Evolutionary conservation across 1,284 basidiomycete genomes (phyloP), one percentile per base, ranked within the genome.

Genomic region (Singerocomus inundabilis): DNA sequence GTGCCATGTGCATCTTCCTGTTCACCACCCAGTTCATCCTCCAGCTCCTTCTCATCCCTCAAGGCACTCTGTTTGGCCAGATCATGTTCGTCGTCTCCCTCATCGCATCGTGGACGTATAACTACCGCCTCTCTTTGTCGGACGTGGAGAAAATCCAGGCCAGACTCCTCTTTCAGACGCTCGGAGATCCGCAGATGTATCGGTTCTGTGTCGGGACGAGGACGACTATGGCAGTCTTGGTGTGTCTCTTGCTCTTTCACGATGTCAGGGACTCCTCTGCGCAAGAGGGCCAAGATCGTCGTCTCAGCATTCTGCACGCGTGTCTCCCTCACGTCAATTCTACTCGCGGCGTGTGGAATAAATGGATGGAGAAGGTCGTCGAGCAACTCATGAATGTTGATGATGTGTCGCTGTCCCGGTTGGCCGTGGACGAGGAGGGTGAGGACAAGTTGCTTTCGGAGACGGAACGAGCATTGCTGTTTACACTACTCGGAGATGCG

Each of bases 31-130:
- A 70, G 34, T 58, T 68, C 48, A 53, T 64, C 42, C 44, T 48
- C 21, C 66, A 69, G 40, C 55, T 68, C 36, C 61, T 67, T 38
- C 55, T 68, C 38, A 53, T 67, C 28, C 67, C 67, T 2, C 57
- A 61, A n/a, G 62, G 57, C 10, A 52, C 54, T 5, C 42, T 70
- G 5, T 68, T 69, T 31, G 67, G 65, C 31, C 67, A 70, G 49
- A 55, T 61, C n/a, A n/a, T n/a, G n/a, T n/a, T n/a, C n/a, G n/a
- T n/a, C n/a, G n/a, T n/a, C n/a, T n/a, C n/a, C n/a, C 53, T 69
- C 46, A 47, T 46, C 16, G 53, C 46, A 13, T 69, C 63, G 4
- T 70, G 65, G 68, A 15, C n/a, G 11, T 59, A 68, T 38, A 62
- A 64, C 21, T 60, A 55, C 15, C 57, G 52, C 35, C 50, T 69